phyloP scores from a whole-genome alignment of 2,329 filamentous ascomycete genomes.

The Venturia pyrina region DNA sequence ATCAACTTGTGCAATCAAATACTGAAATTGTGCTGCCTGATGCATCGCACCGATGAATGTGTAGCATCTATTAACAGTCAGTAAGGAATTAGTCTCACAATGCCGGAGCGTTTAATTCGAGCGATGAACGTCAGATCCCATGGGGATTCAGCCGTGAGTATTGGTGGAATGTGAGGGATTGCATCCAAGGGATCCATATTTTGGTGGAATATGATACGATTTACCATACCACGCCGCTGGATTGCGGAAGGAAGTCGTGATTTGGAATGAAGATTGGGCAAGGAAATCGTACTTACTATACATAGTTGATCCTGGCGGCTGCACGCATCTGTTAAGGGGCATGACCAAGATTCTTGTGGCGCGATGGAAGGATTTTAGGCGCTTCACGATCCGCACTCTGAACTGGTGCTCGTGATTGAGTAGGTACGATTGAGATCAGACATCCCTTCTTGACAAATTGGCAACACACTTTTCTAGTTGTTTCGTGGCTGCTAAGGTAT shows the following conservation, averaged over 20 bases:
- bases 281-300: neutral
- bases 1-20: neutral
- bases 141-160: too few relatives aligned
- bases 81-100: too few relatives aligned
- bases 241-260: neutral
- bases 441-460: too few relatives aligned
- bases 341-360: too few relatives aligned
- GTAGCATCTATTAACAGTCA: neutral
- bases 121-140: too few relatives aligned
- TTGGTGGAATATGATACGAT: neutral
- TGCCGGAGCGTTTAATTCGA: too few relatives aligned
- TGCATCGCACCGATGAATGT: neutral
- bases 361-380: too few relatives aligned
- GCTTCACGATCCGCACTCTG: too few relatives aligned
- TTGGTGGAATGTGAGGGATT: neutral
- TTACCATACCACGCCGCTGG: neutral
- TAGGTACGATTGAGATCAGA: too few relatives aligned
- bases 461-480: too few relatives aligned
- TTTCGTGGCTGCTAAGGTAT: neutral
- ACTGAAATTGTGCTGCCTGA: neutral
- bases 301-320: neutral
- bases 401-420: too few relatives aligned
- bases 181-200: too few relatives aligned
- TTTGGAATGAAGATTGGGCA: neutral
- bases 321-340: neutral